These are phyloP conservation scores for Saccharata proteae DNA, from an alignment of 2,329 filamentous ascomycete genomes.

Conservation along the genomic window DNA sequence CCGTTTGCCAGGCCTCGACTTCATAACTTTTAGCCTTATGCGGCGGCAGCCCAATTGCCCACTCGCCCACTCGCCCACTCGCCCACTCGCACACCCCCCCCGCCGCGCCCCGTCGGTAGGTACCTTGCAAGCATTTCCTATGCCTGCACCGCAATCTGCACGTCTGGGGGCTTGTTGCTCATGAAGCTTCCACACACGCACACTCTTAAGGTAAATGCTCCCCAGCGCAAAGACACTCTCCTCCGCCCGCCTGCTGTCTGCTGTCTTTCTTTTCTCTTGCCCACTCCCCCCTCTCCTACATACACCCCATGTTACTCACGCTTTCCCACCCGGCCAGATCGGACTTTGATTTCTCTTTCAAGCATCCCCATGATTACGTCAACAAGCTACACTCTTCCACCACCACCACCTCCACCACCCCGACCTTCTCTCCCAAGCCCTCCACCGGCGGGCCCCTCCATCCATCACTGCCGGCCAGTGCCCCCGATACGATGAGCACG, in stretches of 20 bases:
- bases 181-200: slow-evolving; percentile 3
- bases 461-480: slow-evolving; percentile 28
- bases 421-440: slow-evolving; percentile 27
- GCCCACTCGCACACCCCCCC: no score
- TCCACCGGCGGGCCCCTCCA: slow-evolving; percentile 24
- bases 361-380: slow-evolving; percentile 37
- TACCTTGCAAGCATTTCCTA: slow-evolving; percentile 6
- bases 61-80: no score
- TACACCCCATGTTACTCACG: slow-evolving; percentile 40
- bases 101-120: slow-evolving; percentile 8
- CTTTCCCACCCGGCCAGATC: slow-evolving; percentile 35
- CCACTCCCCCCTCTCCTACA: neutral
- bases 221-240: slow-evolving; percentile 3
- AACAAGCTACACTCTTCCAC: no score
- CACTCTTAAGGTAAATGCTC: slow-evolving; percentile 7
- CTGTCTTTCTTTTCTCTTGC: slow-evolving; percentile 3
- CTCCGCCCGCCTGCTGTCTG: slow-evolving; percentile 1
- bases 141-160: neutral
- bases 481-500: slow-evolving; percentile 34
- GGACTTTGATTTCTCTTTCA: slow-evolving; percentile 35
- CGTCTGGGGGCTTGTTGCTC: neutral
- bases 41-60: slow-evolving; percentile 8
- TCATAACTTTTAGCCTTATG: slow-evolving; percentile 10
- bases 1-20: no score
- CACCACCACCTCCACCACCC: slow-evolving; percentile 25